Base-by-base conservation (phyloP, 2,329 filamentous ascomycete species). In the Diaporthe ilicicola region DNA sequence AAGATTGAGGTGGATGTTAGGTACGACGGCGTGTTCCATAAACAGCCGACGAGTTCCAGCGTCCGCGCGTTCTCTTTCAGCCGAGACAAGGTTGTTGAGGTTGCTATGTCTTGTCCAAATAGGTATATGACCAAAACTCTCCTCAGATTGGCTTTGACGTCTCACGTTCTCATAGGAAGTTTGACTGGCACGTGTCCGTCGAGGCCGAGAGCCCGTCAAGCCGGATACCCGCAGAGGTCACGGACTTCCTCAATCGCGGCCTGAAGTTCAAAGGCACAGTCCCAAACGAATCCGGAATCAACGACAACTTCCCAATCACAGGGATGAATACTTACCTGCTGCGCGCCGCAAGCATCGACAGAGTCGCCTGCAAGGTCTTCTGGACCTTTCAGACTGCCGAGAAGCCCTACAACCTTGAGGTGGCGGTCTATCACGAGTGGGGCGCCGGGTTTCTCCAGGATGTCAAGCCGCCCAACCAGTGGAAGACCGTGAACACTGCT, bases 151-250 rank as follows among this genome's bases (percentile, higher is more conserved):
- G 8, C 24, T 44, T 4, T 32, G 7, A 8, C 6, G 46, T 50
- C 75, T 78, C 51, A 79, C 68, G 50, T 27, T 59, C 5, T 39
- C 37, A 15, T 27, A 83, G 82, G 50, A 69, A 69, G 4, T 73
- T 81, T 10, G 82, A 84, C 71, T 85, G 83, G 83, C 77, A 77
- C 4, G 56, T 84, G 2, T 76, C 77, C 32, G 77, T 79, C 0
- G 66, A 77, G 15, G 75, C 78, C 5, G 76, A 78, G 7, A 71
- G 78, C 9, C 71, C 74, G 7, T 72, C 74, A 24, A 67, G 70
- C 29, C 73, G 71, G 24, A 50, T 77, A 6, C 77, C 78, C 1
- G 70, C 73, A 6, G 66, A 61, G 7, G 56, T 80, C 12, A 65
- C 74, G 10, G 48, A 74, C 2, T 75, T 82, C 46, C 51, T 78